Evolutionary conservation across 2,329 filamentous ascomycete genomes (phyloP).

Genomic region (Ascochyta pisi): DNA sequence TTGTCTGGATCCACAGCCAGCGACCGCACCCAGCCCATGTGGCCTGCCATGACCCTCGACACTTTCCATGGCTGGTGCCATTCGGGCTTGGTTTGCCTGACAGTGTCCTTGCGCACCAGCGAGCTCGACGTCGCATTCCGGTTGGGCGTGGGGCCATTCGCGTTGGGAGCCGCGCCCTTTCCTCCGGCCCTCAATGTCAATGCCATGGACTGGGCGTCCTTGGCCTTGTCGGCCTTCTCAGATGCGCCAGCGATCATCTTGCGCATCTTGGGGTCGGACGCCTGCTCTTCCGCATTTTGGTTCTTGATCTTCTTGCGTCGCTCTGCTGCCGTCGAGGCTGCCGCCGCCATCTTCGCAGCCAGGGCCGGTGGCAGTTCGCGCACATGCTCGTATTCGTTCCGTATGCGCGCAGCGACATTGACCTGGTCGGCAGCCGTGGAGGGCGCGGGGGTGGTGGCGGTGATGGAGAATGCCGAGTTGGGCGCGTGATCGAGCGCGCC

Average conservation of each 20-base stretch:
- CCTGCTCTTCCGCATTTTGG: constrained; percentile 56
- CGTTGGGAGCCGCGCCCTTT: constrained; percentile 59
- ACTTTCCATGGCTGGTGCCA: constrained; percentile 99
- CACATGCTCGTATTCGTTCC: constrained; percentile 78
- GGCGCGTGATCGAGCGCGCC: constrained; percentile 51
- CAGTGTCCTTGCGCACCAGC: constrained; percentile 68
- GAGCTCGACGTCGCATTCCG: constrained; percentile 61
- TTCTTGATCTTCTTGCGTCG: constrained; percentile 68
- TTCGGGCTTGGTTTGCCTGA: constrained; percentile 77
- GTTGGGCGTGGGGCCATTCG: constrained; percentile 61
- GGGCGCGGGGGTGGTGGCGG: constrained; percentile 55
- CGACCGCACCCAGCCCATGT: constrained; percentile 83
- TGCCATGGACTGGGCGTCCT: constrained; percentile 61
- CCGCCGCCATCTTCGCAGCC: constrained; percentile 77
- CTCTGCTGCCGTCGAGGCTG: constrained; percentile 62
- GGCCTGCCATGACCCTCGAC: constrained; percentile 95
- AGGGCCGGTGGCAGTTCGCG: constrained; percentile 78
- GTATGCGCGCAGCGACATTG: constrained; percentile 65
- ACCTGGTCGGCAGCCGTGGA: constrained; percentile 54
- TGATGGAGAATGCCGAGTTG: constrained; percentile 50
- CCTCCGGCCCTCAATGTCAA: constrained; percentile 61
- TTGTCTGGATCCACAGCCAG: constrained; percentile 91
- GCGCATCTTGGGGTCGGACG: constrained; percentile 63
- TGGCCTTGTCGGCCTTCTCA: constrained; percentile 54
- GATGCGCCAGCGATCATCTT: constrained; percentile 72